Base-by-base conservation (phyloP, 1,139 yeast species). In the Scheffersomyces illinoinensis region DNA sequence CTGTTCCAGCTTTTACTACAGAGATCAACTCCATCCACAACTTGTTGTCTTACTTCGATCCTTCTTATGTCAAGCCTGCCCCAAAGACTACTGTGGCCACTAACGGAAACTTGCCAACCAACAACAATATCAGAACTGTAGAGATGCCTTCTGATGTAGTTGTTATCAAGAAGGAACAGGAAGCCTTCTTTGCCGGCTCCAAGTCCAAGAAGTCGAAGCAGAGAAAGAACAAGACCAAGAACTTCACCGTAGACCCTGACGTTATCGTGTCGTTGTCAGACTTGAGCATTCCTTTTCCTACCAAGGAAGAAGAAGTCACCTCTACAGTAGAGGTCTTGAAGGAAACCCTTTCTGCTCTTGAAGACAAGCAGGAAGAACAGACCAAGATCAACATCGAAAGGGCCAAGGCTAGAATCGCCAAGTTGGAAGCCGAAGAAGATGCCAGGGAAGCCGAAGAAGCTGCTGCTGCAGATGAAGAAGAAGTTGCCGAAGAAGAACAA, bases 1-100 rank as follows among this genome's bases (percentile, higher is more conserved):
- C 93, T 47, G 81, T 83, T 68, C 97, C 98, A 53, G 98, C 98
- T 50, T 93, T 90, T 78, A 86, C 89, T 62, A 78, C 78, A 54
- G 95, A 92, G 77, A 87, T 91, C 68, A 83, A 81, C 67, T 81
- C 89, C 62, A 91, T 95, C 70, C 92, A 91, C 76, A 79, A 82
- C 63, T 82, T 92, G 71, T 82, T 93, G 73, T 71, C 78, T 52
- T 85, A 86, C 77, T 91, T 93, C 68, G 97, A 92, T 72, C 96
- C 97, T 65, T 74, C 88, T 53, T 89, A 87, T 74, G 90, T 84
- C 65, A 89, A 85, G 76, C 89, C 91, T 62, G 74, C 70, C 63
- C 77, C 76, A 56, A 73, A 74, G 63, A 68, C 79, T 64, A 70
- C 77, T 56, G 69, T 71, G 33, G 65, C 69, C 53, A 73, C 85